Evolutionary conservation across 345 rosid genomes (phyloP).

Genomic region (Populus simonii): DNA sequence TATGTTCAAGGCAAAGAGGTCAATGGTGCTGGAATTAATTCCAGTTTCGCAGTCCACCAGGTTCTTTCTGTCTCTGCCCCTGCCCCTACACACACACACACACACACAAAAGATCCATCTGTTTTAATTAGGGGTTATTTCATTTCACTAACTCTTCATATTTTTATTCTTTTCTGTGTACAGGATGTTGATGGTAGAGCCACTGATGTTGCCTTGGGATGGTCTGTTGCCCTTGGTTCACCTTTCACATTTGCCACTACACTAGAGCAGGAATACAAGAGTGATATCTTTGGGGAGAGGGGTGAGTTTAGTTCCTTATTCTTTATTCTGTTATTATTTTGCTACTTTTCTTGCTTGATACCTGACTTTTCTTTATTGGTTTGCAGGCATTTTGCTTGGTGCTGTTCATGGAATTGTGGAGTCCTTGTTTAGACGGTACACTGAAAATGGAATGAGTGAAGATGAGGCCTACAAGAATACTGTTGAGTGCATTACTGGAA

Average conservation of each 20-base stretch:
- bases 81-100: neutral
- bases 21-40: slow-evolving; percentile 92
- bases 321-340: no score
- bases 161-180: neutral
- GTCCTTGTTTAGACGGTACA: slow-evolving; percentile 79
- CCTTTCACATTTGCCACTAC: slow-evolving; percentile 93
- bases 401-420: slow-evolving; percentile 93
- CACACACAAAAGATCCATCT: neutral
- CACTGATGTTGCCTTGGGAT: slow-evolving; percentile 80
- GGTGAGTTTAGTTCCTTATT: slow-evolving; percentile 37
- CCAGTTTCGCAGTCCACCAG: slow-evolving; percentile 93
- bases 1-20: slow-evolving; percentile 92
- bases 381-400: slow-evolving; percentile 78
- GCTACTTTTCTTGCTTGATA: neutral
- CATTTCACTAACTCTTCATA: neutral
- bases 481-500: slow-evolving; percentile 86
- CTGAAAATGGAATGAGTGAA: slow-evolving; percentile 76
- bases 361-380: slow-evolving; percentile 4
- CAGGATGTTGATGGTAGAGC: slow-evolving; percentile 96
- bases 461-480: slow-evolving; percentile 82
- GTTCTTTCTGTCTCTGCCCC: slow-evolving; percentile 19
- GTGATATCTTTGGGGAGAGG: slow-evolving; percentile 93
- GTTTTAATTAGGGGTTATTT: neutral
- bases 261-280: slow-evolving; percentile 87
- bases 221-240: slow-evolving; percentile 94